Conservation (phyloP, 345 rosid species). For the Anacardium occidentale region DNA sequence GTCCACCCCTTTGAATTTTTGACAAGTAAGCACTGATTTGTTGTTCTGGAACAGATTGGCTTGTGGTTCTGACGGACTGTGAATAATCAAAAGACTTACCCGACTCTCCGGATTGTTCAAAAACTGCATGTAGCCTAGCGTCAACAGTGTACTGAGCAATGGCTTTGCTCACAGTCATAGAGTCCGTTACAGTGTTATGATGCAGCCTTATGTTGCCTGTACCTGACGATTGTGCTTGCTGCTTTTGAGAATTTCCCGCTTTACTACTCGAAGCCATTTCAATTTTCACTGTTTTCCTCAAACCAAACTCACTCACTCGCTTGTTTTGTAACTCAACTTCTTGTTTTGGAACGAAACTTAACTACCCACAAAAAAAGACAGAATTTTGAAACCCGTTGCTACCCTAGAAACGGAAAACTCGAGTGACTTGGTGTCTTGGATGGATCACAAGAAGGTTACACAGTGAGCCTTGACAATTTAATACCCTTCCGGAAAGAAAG, state of each 20-base stretch:
- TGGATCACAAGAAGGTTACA: conserved; percentile 3
- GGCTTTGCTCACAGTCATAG: conserved; percentile 65
- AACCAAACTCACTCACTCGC: neutral
- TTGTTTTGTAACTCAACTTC: no score
- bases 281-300: neutral
- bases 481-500: neutral
- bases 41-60: conserved; percentile 68
- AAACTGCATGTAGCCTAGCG: conserved; percentile 90
- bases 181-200: conserved; percentile 30
- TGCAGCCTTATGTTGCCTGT: conserved; percentile 37
- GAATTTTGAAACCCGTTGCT: no score
- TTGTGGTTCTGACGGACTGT: conserved; percentile 57
- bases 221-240: conserved; percentile 43
- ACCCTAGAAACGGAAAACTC: neutral
- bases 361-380: neutral
- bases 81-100: conserved; percentile 90
- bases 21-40: conserved; percentile 86
- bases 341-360: neutral
- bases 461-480: neutral
- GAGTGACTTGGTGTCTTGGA: neutral
- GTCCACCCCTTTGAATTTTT: conserved; percentile 87
- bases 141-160: conserved; percentile 92
- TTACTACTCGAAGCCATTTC: conserved; percentile 41
- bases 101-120: conserved; percentile 83
- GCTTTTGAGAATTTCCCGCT: conserved; percentile 15